Evolutionary conservation across 179 eudicot species (phyloP).

Genomic region (Vitellaria paradoxa): DNA sequence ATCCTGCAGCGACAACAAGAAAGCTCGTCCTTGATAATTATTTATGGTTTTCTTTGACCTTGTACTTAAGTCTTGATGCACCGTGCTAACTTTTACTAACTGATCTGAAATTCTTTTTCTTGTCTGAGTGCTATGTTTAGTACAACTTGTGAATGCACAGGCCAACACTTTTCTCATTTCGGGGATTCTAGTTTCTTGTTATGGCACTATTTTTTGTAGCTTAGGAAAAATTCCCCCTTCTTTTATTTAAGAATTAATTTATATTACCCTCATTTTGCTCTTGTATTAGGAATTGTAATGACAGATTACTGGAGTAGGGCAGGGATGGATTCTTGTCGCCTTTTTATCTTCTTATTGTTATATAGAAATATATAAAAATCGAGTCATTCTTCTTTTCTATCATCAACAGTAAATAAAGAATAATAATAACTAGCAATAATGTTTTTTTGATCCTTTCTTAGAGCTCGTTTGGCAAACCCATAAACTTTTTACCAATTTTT

Average conservation of each 20-base stretch:
- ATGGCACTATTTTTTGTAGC: conserved; percentile 7
- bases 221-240: neutral
- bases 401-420: too few species aligned
- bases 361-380: too few species aligned
- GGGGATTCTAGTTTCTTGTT: conserved; percentile 16
- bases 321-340: neutral
- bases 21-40: conserved; percentile 48
- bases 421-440: too few species aligned
- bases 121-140: conserved; percentile 13
- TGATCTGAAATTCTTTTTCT: neutral
- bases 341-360: neutral
- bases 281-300: conserved; percentile 8
- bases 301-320: neutral
- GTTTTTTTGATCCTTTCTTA: too few species aligned
- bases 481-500: too few species aligned
- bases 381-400: too few species aligned
- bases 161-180: neutral
- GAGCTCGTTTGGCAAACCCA: too few species aligned
- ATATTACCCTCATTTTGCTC: neutral
- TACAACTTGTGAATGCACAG: conserved; percentile 4
- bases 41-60: neutral
- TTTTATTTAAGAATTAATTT: conserved; percentile 10
- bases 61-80: neutral
- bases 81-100: neutral
- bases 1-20: conserved; percentile 35